Evolutionary conservation across 257 asterid species (phyloP).

Genomic region (Sherardia arvensis): DNA sequence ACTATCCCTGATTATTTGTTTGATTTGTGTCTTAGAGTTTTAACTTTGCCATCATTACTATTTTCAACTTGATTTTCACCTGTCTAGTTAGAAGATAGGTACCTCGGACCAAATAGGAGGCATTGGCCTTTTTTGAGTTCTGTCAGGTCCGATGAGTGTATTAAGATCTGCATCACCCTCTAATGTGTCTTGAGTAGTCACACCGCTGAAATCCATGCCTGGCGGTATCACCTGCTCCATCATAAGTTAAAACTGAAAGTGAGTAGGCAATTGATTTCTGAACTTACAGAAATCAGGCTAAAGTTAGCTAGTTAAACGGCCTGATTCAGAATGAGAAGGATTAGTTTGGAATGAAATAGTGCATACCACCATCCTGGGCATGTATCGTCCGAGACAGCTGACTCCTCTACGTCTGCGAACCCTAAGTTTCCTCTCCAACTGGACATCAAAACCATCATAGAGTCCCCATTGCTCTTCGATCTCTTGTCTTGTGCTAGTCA

Average conservation of each 20-base stretch:
- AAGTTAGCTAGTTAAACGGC: not conserved
- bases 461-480: constrained; percentile 69
- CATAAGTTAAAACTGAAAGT: not conserved
- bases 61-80: not conserved
- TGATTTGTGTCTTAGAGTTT: not conserved
- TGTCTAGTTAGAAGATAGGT: constrained; percentile 7
- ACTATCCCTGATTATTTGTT: not conserved
- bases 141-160: constrained; percentile 36
- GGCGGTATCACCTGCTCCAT: constrained; percentile 53
- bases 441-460: constrained; percentile 57
- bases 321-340: not conserved
- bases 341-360: not conserved
- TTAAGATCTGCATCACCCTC: constrained; percentile 54
- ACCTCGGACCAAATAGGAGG: constrained; percentile 74
- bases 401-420: constrained; percentile 50
- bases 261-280: not conserved
- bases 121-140: constrained; percentile 32
- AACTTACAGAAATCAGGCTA: not conserved
- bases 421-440: constrained; percentile 56
- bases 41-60: not conserved
- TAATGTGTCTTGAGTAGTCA: constrained; percentile 24
- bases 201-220: constrained; percentile 62
- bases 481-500: constrained; percentile 67
- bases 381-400: constrained; percentile 54
- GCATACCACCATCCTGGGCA: constrained; percentile 67